These are phyloP conservation scores for Agroathelia rolfsii DNA, from an alignment of 1,284 basidiomycete species.

Conservation along the genomic window DNA sequence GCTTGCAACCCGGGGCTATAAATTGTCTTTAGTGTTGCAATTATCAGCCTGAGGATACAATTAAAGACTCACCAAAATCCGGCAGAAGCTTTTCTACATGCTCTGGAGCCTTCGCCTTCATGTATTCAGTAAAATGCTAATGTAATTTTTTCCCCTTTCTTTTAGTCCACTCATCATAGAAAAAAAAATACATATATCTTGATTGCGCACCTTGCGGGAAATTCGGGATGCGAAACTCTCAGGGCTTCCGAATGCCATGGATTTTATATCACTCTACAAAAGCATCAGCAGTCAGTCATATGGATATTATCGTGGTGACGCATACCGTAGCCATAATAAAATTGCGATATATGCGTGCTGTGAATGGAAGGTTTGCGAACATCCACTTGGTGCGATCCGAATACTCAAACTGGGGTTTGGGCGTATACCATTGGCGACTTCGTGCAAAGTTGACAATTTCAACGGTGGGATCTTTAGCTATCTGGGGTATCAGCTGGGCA, in stretches of 20 bases:
- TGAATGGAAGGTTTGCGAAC: slow-evolving; percentile 37
- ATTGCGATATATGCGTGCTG: slow-evolving; percentile 36
- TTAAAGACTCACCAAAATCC: slow-evolving; percentile 29
- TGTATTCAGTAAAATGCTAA: slow-evolving; percentile 33
- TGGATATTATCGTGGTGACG: slow-evolving; percentile 5
- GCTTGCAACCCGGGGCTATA: slow-evolving; percentile 43
- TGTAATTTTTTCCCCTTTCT: too few species aligned
- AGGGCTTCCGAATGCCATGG: too few species aligned
- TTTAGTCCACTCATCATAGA: too few species aligned
- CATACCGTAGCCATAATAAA: slow-evolving; percentile 34
- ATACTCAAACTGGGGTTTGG: slow-evolving; percentile 34
- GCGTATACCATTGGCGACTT: slow-evolving; percentile 39
- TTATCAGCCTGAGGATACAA: background rate
- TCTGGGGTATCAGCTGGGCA: slow-evolving; percentile 43
- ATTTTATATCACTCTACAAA: too few species aligned
- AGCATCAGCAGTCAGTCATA: too few species aligned
- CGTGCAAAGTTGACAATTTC: slow-evolving; percentile 43
- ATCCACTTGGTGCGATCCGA: slow-evolving; percentile 32
- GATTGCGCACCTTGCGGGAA: too few species aligned
- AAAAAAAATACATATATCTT: too few species aligned
- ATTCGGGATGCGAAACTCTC: too few species aligned
- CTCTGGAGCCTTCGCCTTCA: slow-evolving; percentile 32
- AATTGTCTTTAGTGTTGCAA: slow-evolving; percentile 1
- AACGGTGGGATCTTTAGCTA: slow-evolving; percentile 37
- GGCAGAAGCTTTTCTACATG: slow-evolving; percentile 36